Evolutionary conservation across 78 protist species (phyloP).

Genomic region (Creolimax fragrantissima): DNA sequence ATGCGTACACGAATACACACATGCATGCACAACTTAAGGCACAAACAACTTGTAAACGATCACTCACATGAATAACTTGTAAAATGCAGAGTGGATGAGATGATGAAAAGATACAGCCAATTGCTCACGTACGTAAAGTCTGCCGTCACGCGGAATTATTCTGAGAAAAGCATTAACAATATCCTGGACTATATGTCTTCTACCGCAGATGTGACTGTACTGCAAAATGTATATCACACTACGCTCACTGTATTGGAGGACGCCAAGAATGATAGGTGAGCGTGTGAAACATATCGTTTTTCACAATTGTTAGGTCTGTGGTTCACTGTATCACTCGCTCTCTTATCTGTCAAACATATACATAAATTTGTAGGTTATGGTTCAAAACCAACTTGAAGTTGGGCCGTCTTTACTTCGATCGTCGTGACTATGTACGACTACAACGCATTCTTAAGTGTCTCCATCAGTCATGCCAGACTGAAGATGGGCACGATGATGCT

Average conservation of each 20-base stretch:
- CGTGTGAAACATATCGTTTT: not conserved
- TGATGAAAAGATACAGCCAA: constrained; percentile 24
- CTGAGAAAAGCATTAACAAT: constrained; percentile 57
- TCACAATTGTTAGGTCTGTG: not conserved
- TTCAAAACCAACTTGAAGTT: constrained; percentile 63
- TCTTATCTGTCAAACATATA: no score
- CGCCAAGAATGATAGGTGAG: constrained; percentile 21
- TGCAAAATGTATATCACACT: constrained; percentile 14
- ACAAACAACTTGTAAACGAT: no score
- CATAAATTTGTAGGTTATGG: constrained; percentile 62
- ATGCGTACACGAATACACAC: no score
- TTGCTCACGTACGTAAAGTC: constrained; percentile 48
- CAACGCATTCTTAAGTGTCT: constrained; percentile 31
- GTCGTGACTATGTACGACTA: constrained; percentile 28
- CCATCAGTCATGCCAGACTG: constrained; percentile 27
- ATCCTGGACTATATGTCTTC: constrained; percentile 53
- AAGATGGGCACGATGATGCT: constrained; percentile 48
- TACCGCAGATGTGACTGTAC: constrained; percentile 7
- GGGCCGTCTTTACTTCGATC: constrained; percentile 49
- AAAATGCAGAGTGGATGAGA: not conserved
- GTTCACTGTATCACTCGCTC: no score
- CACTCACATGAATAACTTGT: no score
- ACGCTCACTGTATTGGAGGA: constrained; percentile 44
- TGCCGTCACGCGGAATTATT: constrained; percentile 60
- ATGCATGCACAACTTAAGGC: no score